Conservation (phyloP, 176 grass and related monocot genomes). For the Oryza nivara region DNA sequence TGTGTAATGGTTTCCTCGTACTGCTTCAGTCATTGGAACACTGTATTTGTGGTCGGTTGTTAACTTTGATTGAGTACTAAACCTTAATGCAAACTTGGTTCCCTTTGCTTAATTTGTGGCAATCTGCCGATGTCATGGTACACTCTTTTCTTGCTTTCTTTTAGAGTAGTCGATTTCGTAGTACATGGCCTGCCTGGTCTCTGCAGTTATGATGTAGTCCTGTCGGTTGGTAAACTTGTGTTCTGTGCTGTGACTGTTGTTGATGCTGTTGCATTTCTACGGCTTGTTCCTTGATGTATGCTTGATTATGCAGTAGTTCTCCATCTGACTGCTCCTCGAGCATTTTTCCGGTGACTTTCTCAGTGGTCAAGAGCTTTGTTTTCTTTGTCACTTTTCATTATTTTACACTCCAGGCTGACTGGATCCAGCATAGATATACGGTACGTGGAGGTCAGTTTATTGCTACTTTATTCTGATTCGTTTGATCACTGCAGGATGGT, state of each 20-base stretch:
- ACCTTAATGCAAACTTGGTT: conserved; percentile 39
- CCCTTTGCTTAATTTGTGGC: conserved; percentile 23
- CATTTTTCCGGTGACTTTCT: background rate
- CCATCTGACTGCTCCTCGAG: background rate
- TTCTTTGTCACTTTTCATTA: background rate
- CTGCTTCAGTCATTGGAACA: conserved; percentile 39
- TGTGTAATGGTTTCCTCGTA: conserved; percentile 45
- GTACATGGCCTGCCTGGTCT: background rate
- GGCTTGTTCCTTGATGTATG: background rate
- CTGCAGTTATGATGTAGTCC: background rate
- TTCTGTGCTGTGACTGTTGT: background rate
- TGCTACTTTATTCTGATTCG: no score
- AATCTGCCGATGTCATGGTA: background rate
- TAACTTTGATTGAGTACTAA: conserved; percentile 15
- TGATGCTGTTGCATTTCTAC: background rate
- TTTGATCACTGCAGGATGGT: background rate
- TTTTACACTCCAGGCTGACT: conserved; percentile 17
- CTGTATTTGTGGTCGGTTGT: conserved; percentile 29
- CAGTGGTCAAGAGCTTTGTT: background rate
- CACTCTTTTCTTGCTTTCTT: background rate
- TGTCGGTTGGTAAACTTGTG: background rate
- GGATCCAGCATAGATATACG: conserved; percentile 4
- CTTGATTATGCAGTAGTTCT: background rate
- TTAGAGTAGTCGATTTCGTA: background rate
- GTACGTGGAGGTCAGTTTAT: background rate